These are phyloP conservation scores for Forsythia suspensa DNA, from an alignment of 257 asterid species.

Conservation along the genomic window DNA sequence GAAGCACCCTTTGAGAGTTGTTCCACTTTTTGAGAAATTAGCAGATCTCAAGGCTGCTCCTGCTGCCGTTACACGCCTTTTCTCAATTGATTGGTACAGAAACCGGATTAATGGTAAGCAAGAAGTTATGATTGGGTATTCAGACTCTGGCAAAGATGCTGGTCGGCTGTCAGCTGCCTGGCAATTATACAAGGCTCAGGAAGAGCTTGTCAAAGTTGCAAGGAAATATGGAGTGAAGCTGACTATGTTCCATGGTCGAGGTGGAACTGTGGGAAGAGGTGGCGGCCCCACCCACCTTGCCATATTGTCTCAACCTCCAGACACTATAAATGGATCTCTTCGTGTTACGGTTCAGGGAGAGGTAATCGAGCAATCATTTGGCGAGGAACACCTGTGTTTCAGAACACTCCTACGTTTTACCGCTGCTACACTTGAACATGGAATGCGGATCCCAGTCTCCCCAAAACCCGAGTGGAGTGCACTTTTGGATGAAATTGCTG, in stretches of 20 bases:
- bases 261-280: slow-evolving; percentile 73
- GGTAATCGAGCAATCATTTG: slow-evolving; percentile 65
- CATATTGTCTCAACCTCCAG: slow-evolving; percentile 69
- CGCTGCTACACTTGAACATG: slow-evolving; percentile 69
- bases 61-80: slow-evolving; percentile 58
- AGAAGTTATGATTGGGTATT: slow-evolving; percentile 76
- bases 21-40: slow-evolving; percentile 62
- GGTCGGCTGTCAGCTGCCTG: slow-evolving; percentile 68
- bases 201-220: slow-evolving; percentile 61
- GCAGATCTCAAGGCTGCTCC: slow-evolving; percentile 63
- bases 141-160: slow-evolving; percentile 72
- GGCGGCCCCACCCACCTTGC: slow-evolving; percentile 75
- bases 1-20: slow-evolving; percentile 50
- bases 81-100: slow-evolving; percentile 65
- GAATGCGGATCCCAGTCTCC: slow-evolving; percentile 60
- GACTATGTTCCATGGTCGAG: slow-evolving; percentile 74
- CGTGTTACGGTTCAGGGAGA: slow-evolving; percentile 75
- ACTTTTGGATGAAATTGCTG: slow-evolving; percentile 54
- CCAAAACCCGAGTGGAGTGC: slow-evolving; percentile 71
- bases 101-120: slow-evolving; percentile 57
- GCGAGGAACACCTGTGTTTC: slow-evolving; percentile 67
- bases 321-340: slow-evolving; percentile 57
- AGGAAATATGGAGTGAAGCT: slow-evolving; percentile 56
- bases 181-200: slow-evolving; percentile 69
- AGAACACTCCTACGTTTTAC: slow-evolving; percentile 64